Conservation (phyloP, 2,329 filamentous ascomycete genomes). For the Nemania serpens region DNA sequence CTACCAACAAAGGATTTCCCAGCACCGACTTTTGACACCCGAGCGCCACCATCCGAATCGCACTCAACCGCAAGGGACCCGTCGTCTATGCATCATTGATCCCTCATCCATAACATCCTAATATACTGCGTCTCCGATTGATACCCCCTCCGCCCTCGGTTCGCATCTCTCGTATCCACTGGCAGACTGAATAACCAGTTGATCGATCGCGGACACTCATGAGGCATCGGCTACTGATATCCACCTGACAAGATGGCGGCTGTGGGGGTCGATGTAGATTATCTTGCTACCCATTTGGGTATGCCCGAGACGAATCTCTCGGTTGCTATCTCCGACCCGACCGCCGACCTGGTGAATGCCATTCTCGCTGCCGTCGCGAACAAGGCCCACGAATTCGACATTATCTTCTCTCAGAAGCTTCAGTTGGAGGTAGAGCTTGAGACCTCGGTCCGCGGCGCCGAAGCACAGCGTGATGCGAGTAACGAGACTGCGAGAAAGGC, state of each 20-base stretch:
- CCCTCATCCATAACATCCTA: neutral
- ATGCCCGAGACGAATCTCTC: conserved; percentile 68
- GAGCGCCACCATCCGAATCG: no score
- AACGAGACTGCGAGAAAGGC: conserved; percentile 83
- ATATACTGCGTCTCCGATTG: neutral
- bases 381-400: conserved; percentile 83
- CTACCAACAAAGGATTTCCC: no score
- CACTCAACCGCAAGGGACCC: no score
- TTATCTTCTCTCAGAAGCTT: conserved; percentile 84
- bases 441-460: conserved; percentile 81
- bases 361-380: conserved; percentile 75
- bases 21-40: no score
- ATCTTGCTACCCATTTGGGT: conserved; percentile 72
- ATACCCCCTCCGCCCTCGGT: neutral
- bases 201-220: conserved; percentile 27
- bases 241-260: conserved; percentile 58
- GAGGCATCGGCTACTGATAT: conserved; percentile 30
- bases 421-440: conserved; percentile 91
- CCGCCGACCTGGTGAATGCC: conserved; percentile 74
- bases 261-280: conserved; percentile 69
- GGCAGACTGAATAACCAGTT: neutral
- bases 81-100: neutral
- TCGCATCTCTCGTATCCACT: neutral
- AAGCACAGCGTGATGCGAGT: conserved; percentile 80
- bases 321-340: conserved; percentile 68